A percentile compares a stretch with the other conserved stretches of the same genome.
Evolutionary conservation across 2,329 filamentous ascomycete genomes (phyloP).

Genomic region (Botrytis squamosa): DNA sequence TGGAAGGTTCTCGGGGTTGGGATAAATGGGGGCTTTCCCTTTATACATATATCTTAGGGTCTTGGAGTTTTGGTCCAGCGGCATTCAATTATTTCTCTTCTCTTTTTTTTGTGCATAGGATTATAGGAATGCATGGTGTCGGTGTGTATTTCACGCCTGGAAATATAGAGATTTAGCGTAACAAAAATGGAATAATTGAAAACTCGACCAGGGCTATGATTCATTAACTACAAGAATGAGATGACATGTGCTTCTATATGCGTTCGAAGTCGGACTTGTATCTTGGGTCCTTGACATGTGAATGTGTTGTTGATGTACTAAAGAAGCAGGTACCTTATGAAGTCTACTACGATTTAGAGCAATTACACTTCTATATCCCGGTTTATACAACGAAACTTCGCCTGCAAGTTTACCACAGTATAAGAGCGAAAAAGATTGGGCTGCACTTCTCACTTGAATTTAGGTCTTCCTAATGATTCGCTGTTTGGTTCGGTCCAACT

Average conservation of each 20-base stretch:
- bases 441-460: background rate
- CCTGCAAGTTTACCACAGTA: background rate
- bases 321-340: background rate
- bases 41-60: background rate
- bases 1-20: background rate
- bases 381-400: background rate
- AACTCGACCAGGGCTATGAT: background rate
- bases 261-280: background rate
- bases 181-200: background rate
- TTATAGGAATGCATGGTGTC: background rate
- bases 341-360: background rate
- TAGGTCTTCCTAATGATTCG: background rate
- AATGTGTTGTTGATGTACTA: background rate
- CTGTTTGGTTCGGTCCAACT: background rate
- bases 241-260: background rate
- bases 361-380: background rate
- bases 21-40: background rate
- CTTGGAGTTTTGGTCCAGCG: background rate
- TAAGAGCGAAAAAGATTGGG: background rate
- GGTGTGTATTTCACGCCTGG: background rate
- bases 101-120: constrained; percentile 2
- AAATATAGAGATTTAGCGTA: background rate
- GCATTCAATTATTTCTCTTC: background rate
- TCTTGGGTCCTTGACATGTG: background rate
- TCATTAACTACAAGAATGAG: background rate